Evolutionary conservation across 2,329 filamentous ascomycete species (phyloP).

Genomic region (Ambrosiella cleistominuta): DNA sequence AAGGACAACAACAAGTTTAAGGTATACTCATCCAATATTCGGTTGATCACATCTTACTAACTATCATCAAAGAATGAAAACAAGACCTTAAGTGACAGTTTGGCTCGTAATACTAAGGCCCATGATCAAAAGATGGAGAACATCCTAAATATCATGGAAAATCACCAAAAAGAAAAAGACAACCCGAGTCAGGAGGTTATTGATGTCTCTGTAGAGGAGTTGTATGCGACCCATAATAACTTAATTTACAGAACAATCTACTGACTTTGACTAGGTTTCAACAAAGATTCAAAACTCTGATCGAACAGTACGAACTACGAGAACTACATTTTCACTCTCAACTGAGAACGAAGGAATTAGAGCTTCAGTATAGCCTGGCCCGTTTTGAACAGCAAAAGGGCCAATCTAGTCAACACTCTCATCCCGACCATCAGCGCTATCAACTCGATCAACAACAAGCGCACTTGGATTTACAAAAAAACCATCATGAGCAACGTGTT

Average conservation of each 20-base stretch:
- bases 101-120: constrained; percentile 64
- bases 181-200: constrained; percentile 63
- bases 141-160: constrained; percentile 68
- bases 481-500: neutral
- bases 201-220: constrained; percentile 74
- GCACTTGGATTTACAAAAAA: neutral
- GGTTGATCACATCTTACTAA: neutral
- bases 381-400: constrained; percentile 77
- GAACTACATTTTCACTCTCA: constrained; percentile 87
- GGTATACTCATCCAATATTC: constrained; percentile 31
- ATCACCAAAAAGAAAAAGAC: constrained; percentile 74
- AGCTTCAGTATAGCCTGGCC: constrained; percentile 81
- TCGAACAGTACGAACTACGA: constrained; percentile 90
- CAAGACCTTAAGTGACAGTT: constrained; percentile 71
- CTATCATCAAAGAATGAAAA: constrained; percentile 55
- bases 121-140: constrained; percentile 73
- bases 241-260: neutral
- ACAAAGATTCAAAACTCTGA: constrained; percentile 77
- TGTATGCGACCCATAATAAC: constrained; percentile 40
- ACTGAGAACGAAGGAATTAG: constrained; percentile 84
- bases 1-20: constrained; percentile 98
- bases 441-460: neutral
- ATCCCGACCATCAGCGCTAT: neutral
- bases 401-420: neutral
- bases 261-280: constrained; percentile 41